Evolutionary conservation across 2,329 filamentous ascomycete genomes (phyloP).

Genomic region (Simplicillium sp.): DNA sequence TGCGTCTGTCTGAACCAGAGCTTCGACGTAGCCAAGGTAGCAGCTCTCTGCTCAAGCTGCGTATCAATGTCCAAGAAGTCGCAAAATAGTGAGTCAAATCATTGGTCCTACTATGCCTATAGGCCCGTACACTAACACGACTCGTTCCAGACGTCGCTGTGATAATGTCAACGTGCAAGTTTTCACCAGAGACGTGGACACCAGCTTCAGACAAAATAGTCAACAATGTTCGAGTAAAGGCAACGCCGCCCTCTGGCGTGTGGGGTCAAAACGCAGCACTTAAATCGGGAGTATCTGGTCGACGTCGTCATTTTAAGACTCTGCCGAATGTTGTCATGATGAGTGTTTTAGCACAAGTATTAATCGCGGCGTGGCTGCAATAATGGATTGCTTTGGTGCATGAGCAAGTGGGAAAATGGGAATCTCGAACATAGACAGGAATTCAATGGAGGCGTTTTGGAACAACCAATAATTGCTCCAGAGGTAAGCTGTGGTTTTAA

Average conservation of each 20-base stretch:
- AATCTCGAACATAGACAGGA: too few relatives aligned
- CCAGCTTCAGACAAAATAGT: conserved; percentile 19
- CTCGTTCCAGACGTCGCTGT: conserved; percentile 21
- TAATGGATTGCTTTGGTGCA: too few relatives aligned
- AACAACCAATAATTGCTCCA: too few relatives aligned
- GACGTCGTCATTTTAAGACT: too few relatives aligned
- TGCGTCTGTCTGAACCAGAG: conserved; percentile 29
- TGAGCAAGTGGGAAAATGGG: too few relatives aligned
- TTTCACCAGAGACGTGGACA: conserved; percentile 18
- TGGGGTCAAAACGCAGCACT: conserved; percentile 9
- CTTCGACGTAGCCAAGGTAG: conserved; percentile 27
- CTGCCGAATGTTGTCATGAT: too few relatives aligned
- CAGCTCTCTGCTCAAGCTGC: conserved; percentile 28
- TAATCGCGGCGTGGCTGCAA: too few relatives aligned
- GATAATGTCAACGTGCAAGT: conserved; percentile 26
- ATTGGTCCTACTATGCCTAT: not conserved
- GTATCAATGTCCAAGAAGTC: conserved; percentile 19
- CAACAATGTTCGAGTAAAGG: conserved; percentile 22
- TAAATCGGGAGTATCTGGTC: not conserved
- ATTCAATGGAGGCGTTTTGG: too few relatives aligned
- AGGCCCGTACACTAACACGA: not conserved
- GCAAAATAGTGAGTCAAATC: conserved; percentile 19
- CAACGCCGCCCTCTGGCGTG: conserved; percentile 15
- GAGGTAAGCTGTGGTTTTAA: too few relatives aligned
- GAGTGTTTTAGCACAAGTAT: too few relatives aligned